phyloP scores from a whole-genome alignment of 2,329 filamentous ascomycete species.

The Fragosphaeria purpurea region DNA sequence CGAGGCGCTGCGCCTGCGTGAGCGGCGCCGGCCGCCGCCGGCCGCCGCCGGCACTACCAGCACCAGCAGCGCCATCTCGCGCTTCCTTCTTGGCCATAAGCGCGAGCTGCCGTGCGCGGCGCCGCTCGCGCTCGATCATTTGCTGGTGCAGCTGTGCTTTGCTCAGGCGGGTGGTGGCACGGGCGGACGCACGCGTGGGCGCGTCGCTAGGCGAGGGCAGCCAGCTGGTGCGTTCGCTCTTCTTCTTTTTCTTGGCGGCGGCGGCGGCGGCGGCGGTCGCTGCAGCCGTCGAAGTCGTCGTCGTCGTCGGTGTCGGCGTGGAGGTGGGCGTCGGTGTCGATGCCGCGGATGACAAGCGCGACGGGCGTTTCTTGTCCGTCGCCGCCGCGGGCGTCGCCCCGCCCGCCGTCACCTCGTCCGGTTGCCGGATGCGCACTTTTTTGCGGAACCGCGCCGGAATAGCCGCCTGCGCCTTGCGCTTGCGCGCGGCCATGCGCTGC shows the following conservation, averaged over 20 bases:
- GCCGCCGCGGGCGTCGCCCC: neutral
- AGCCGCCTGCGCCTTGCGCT: slow-evolving; percentile 70
- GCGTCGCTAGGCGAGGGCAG: slow-evolving; percentile 43
- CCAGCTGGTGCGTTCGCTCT: slow-evolving; percentile 50
- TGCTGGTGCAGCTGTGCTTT: slow-evolving; percentile 58
- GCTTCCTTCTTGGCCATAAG: slow-evolving; percentile 60
- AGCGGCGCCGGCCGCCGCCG: slow-evolving; percentile 68
- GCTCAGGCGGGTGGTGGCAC: slow-evolving; percentile 47
- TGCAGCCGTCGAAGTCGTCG: slow-evolving; percentile 24
- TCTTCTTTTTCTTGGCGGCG: slow-evolving; percentile 53
- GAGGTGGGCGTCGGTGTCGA: slow-evolving; percentile 15
- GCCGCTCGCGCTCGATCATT: slow-evolving; percentile 61
- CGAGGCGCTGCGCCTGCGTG: slow-evolving; percentile 78
- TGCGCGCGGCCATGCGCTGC: slow-evolving; percentile 57
- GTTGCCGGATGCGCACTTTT: slow-evolving; percentile 61
- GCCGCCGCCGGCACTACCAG: too few species aligned
- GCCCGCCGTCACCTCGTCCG: slow-evolving; percentile 27
- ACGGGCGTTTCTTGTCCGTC: neutral
- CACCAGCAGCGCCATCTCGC: slow-evolving; percentile 59
- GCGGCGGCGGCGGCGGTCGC: slow-evolving; percentile 28
- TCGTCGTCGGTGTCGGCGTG: slow-evolving; percentile 24
- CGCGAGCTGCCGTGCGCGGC: slow-evolving; percentile 60
- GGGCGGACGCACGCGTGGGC: slow-evolving; percentile 48
- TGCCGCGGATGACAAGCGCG: slow-evolving; percentile 17
- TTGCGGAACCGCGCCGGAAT: slow-evolving; percentile 63